Percentiles rank a stretch among this genome's conserved stretches.
phyloP scores from a whole-genome alignment of 495 filamentous ascomycete species.

The Talaromyces stipitatus region DNA sequence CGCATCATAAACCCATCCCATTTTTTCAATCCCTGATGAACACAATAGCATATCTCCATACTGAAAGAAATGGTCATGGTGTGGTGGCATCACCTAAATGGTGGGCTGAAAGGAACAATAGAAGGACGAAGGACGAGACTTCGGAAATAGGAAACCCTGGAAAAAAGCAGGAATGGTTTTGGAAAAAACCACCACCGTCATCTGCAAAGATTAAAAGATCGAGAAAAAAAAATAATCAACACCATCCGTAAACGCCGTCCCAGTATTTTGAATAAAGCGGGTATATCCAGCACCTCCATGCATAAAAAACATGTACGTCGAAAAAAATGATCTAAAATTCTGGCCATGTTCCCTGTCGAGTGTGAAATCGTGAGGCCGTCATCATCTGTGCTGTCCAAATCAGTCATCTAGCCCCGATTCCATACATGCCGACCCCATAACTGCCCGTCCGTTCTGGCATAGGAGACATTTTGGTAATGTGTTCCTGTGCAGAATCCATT shows the following conservation, averaged over 20 bases:
- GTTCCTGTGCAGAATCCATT: slow-evolving; percentile 25
- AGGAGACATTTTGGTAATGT: slow-evolving; percentile 35
- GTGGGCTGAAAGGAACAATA: neutral
- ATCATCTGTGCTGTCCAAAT: slow-evolving; percentile 1
- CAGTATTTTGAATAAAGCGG: slow-evolving; percentile 33
- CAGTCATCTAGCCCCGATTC: slow-evolving; percentile 38
- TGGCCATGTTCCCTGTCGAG: slow-evolving; percentile 9
- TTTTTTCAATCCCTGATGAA: neutral
- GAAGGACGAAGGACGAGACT: neutral
- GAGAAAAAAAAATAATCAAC: slow-evolving; percentile 14
- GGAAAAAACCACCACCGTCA: neutral
- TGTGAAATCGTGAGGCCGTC: neutral
- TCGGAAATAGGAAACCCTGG: neutral
- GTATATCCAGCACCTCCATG: slow-evolving; percentile 50
- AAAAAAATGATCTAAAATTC: slow-evolving; percentile 6
- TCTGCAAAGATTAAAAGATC: neutral
- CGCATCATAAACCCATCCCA: neutral
- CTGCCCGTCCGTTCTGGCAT: slow-evolving; percentile 37
- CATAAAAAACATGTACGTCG: slow-evolving; percentile 34
- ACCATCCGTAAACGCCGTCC: slow-evolving; percentile 32
- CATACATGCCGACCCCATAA: slow-evolving; percentile 42
- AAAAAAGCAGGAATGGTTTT: neutral
- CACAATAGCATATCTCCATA: neutral
- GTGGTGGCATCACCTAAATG: neutral
- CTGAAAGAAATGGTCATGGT: neutral